Evolutionary conservation across 129 eudicot species (phyloP).

Genomic region (Saussurea involucrata): DNA sequence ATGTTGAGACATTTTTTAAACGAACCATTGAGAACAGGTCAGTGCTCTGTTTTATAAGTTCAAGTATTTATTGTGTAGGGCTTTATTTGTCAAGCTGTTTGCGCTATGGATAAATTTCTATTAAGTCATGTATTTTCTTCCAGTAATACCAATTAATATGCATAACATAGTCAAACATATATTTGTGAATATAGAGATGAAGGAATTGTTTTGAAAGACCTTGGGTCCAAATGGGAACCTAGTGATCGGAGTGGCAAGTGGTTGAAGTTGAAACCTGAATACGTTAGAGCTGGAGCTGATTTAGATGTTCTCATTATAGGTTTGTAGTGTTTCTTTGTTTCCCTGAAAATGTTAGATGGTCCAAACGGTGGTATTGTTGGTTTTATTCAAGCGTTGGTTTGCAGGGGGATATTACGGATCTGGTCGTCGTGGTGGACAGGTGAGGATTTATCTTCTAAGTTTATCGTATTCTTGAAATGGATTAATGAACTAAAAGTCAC

Average conservation of each 20-base stretch:
- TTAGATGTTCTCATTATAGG: slow-evolving; percentile 95
- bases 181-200: slow-evolving; percentile 58
- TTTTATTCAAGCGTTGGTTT: not conserved
- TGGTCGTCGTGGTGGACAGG: slow-evolving; percentile 99
- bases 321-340: slow-evolving; percentile 17
- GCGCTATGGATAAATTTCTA: not conserved
- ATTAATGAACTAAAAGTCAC: not conserved
- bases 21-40: slow-evolving; percentile 86
- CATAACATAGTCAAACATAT: slow-evolving; percentile 3
- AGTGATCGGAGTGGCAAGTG: slow-evolving; percentile 98
- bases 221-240: slow-evolving; percentile 95
- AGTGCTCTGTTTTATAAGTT: slow-evolving; percentile 6
- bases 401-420: slow-evolving; percentile 99
- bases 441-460: slow-evolving; percentile 23
- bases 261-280: slow-evolving; percentile 93
- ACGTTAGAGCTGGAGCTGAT: slow-evolving; percentile 89
- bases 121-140: not conserved
- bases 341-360: slow-evolving; percentile 5
- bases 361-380: not conserved
- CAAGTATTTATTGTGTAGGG: not conserved
- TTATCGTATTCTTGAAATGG: not conserved
- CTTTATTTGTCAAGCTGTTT: not conserved
- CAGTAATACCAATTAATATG: slow-evolving; percentile 3
- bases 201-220: slow-evolving; percentile 91
- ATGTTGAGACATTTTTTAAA: slow-evolving; percentile 83